Evolutionary conservation across 2,329 filamentous ascomycete species (phyloP).

Genomic region (Neofusicoccum parvum): DNA sequence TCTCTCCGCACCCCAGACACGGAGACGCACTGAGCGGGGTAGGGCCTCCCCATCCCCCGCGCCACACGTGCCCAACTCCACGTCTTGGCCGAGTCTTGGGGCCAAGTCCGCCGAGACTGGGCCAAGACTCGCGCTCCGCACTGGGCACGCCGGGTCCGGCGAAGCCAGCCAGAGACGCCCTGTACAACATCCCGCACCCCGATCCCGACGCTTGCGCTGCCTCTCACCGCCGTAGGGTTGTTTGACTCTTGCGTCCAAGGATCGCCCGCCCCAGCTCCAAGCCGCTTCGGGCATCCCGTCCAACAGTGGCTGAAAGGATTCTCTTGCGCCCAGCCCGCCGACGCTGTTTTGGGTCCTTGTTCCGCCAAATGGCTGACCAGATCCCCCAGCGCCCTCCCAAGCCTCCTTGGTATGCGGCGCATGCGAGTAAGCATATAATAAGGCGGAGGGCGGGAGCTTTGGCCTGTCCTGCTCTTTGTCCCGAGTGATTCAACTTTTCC

Average conservation of each 20-base stretch:
- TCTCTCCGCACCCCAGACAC: slow-evolving; percentile 14
- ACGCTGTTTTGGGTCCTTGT: slow-evolving; percentile 2
- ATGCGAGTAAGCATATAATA: slow-evolving; percentile 9
- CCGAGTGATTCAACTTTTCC: not conserved
- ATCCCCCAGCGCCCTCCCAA: not conserved
- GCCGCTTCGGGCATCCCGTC: slow-evolving; percentile 6
- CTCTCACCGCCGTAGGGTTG: slow-evolving; percentile 1
- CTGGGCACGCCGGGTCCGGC: not conserved
- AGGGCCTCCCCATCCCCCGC: not conserved
- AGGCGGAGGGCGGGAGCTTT: not conserved
- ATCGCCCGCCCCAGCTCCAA: slow-evolving; percentile 4
- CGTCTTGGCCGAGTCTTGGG: not conserved
- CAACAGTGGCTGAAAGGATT: slow-evolving; percentile 11
- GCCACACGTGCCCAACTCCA: slow-evolving; percentile 2
- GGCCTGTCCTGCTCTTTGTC: not conserved
- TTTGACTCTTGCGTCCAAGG: slow-evolving; percentile 1
- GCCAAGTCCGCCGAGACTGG: not conserved
- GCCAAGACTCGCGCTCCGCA: slow-evolving; percentile 4
- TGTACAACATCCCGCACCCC: not conserved
- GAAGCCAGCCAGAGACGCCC: not conserved
- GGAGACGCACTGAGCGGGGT: not conserved
- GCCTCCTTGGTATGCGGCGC: not conserved
- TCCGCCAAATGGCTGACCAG: slow-evolving; percentile 1
- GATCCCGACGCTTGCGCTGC: not conserved
- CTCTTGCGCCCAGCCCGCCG: not conserved